Base-by-base conservation (phyloP, 257 asterid genomes). In the Solanum tacnaense region DNA sequence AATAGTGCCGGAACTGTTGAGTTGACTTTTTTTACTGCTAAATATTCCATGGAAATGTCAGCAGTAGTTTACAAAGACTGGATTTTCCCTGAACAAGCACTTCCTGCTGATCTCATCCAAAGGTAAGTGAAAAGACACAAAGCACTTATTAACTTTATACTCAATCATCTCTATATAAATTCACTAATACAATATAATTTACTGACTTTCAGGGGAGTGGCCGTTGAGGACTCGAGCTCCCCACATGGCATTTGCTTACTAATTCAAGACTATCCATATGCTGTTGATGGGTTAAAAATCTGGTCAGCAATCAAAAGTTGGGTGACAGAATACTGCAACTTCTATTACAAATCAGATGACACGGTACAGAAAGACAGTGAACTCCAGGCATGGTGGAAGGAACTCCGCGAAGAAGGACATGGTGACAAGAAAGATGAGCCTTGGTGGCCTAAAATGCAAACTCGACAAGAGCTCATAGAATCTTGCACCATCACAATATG, bases 301-400 rank as follows among this genome's bases (percentile, higher is more conserved):
- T 95, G 98, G 99, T 86, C 93, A 68, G 95, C 99, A 73, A 95
- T 96, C 87, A 93, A 90, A 87, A 39, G 91, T 70, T 96, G 99
- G 99, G 98, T 92, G 4, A 79, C 89, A 29, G 93, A 94, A 21
- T 95, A 96, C 86, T 93, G 96, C 94, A 83, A 87, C 88, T 44
- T 93, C 79, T 96, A 94, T 94, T 96, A 96, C 86, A 91, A 89
- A 84, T 87, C 89, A 5, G 95, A 94, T 23, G 91, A 90, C 21
- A 65, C 60, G 81, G 88, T 93, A 52, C 91, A 88, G 79, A 67
- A 90, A 7, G 98, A 95, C 78, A 46, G 38, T 0, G 98, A 96
- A 91, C 93, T 96, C 23, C 98, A 95, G 75, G 89, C 90, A 20
- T 96, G 99, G 98, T 94, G 99, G 99, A 92, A 91, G 13, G 98